These are phyloP conservation scores for Mycocentrospora acerina DNA, from an alignment of 2,329 filamentous ascomycete species.

Conservation along the genomic window DNA sequence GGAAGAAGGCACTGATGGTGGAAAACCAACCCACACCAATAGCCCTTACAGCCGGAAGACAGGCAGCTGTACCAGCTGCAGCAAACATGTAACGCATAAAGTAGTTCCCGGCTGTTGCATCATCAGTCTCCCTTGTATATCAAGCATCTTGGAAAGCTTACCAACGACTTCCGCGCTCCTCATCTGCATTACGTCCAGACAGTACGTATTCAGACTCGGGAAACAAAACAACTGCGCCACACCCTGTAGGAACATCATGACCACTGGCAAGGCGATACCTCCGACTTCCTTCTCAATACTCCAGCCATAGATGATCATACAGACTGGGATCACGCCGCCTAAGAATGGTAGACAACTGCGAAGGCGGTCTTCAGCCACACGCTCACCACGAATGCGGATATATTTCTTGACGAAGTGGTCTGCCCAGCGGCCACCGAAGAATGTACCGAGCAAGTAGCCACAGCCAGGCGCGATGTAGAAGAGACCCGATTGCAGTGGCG, in stretches of 20 bases:
- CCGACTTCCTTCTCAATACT: constrained; percentile 57
- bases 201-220: constrained; percentile 76
- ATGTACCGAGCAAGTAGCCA: constrained; percentile 69
- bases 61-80: constrained; percentile 68
- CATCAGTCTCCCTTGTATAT: constrained; percentile 6
- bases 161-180: constrained; percentile 69
- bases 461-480: constrained; percentile 74
- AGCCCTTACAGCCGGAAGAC: constrained; percentile 70
- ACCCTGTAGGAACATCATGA: constrained; percentile 74
- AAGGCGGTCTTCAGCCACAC: constrained; percentile 69
- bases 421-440: constrained; percentile 71
- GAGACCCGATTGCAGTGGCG: constrained; percentile 66
- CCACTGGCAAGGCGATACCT: constrained; percentile 63
- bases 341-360: constrained; percentile 57
- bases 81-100: constrained; percentile 75
- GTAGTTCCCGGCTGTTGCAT: constrained; percentile 67
- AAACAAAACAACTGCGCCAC: constrained; percentile 76
- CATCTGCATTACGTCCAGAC: constrained; percentile 76
- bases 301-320: constrained; percentile 72
- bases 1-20: constrained; percentile 64
- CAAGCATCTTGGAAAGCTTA: constrained; percentile 18
- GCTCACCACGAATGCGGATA: constrained; percentile 61
- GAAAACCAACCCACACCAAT: constrained; percentile 83
- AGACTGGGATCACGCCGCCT: constrained; percentile 59
- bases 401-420: constrained; percentile 67